Percentiles rank a stretch among this genome's conserved stretches.
Evolutionary conservation across 1,284 basidiomycete genomes (phyloP).

Genomic region (Ganoderma leucocontextum): DNA sequence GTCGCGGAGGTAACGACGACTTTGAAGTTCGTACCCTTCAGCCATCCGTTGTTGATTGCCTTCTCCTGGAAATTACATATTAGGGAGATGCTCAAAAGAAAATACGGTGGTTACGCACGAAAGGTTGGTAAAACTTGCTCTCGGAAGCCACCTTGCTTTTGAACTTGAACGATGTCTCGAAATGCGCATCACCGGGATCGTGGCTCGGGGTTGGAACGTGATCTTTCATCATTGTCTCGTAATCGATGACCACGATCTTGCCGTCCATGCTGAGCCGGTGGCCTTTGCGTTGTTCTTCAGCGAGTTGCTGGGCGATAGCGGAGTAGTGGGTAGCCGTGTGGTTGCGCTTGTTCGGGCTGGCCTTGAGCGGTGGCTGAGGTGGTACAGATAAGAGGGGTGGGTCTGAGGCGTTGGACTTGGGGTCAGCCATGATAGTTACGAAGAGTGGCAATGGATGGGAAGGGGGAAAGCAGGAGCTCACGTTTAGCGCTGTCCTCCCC

Average conservation of each 20-base stretch:
- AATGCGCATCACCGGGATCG: neutral
- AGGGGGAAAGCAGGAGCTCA: neutral
- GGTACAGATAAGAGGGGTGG: neutral
- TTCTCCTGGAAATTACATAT: neutral
- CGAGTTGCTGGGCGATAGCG: neutral
- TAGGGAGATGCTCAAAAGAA: neutral
- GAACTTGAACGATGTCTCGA: neutral
- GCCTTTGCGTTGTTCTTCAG: constrained; percentile 5
- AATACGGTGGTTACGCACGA: neutral
- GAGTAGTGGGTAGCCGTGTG: neutral
- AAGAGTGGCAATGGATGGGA: neutral
- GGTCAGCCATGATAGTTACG: neutral
- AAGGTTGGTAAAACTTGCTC: neutral
- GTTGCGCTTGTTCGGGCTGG: neutral
- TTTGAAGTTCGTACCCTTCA: neutral
- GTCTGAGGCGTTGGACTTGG: neutral
- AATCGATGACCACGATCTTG: constrained; percentile 5
- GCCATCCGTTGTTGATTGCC: neutral
- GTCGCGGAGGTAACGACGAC: neutral
- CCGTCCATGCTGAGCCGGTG: constrained; percentile 7
- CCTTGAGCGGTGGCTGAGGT: neutral
- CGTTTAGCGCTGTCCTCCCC: neutral
- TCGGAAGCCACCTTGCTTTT: neutral
- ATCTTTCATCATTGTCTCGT: constrained; percentile 4
- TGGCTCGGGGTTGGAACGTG: neutral